Evolutionary conservation across 192 early-diverging fungal genomes (phyloP).

Genomic region (Allomyces macrogynus): DNA sequence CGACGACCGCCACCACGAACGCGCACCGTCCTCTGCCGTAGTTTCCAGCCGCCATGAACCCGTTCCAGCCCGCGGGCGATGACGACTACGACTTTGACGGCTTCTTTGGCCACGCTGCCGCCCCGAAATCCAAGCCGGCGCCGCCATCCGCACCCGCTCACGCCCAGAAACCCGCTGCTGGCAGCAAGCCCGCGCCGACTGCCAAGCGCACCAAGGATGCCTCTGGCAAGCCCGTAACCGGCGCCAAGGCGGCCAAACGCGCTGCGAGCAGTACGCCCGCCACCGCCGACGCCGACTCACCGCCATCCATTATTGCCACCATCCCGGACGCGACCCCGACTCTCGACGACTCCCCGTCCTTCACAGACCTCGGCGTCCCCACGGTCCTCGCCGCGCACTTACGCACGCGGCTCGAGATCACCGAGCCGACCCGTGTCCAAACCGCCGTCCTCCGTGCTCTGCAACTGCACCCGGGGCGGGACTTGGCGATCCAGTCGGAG

Average conservation of each 20-base stretch:
- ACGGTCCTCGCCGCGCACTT: not conserved
- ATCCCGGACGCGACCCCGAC: not conserved
- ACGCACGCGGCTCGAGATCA: not conserved
- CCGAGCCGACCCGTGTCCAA: not conserved
- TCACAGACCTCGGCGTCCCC: not conserved
- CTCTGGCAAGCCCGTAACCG: not conserved
- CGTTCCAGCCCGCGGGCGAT: no score
- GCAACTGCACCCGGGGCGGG: conserved; percentile 50
- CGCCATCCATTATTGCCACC: no score
- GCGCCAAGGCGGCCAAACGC: not conserved
- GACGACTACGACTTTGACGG: not conserved
- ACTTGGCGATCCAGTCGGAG: conserved; percentile 76
- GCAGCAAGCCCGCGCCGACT: not conserved
- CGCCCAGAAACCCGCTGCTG: not conserved
- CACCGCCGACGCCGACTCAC: not conserved
- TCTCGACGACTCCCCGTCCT: not conserved
- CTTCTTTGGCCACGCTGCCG: not conserved
- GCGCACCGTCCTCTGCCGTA: no score
- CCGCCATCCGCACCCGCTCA: not conserved
- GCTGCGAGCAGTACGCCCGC: not conserved
- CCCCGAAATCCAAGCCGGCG: not conserved
- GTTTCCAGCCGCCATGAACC: no score
- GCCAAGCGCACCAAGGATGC: not conserved
- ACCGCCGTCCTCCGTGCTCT: not conserved
- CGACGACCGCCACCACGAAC: no score